Conservation (phyloP, 768 basidiomycete genomes). For the Suillus occidentalis region DNA sequence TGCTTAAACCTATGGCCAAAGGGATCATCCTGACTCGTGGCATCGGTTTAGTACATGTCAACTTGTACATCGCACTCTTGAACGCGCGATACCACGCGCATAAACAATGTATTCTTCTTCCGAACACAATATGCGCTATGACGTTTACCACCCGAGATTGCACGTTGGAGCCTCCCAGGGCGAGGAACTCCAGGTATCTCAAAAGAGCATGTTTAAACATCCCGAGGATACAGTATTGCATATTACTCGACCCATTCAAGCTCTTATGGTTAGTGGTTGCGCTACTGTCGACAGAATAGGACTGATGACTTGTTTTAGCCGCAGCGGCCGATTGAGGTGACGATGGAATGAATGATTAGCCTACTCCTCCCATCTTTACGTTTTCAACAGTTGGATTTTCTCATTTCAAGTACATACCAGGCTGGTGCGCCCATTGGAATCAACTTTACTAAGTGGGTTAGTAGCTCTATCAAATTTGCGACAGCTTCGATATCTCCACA, state of each 20-base stretch:
- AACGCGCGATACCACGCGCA: slow-evolving; percentile 1
- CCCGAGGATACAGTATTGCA: neutral
- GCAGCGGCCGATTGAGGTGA: neutral
- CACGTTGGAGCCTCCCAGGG: neutral
- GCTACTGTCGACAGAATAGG: neutral
- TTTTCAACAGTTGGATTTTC: neutral
- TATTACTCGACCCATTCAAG: neutral
- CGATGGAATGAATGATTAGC: no score
- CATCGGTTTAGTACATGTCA: no score
- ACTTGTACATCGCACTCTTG: no score
- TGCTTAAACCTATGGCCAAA: neutral
- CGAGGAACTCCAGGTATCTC: neutral
- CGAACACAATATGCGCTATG: neutral
- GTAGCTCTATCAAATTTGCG: neutral
- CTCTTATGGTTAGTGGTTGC: neutral
- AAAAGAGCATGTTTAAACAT: neutral
- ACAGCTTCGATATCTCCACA: no score
- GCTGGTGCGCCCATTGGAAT: neutral
- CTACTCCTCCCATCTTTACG: neutral
- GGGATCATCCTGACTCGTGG: neutral
- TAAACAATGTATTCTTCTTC: neutral
- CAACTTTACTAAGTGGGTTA: neutral
- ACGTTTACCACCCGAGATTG: no score
- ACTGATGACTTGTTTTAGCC: neutral
- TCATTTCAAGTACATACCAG: neutral